phyloP scores from a whole-genome alignment of 495 filamentous ascomycete species.

The Aspergillus kassunensis region DNA sequence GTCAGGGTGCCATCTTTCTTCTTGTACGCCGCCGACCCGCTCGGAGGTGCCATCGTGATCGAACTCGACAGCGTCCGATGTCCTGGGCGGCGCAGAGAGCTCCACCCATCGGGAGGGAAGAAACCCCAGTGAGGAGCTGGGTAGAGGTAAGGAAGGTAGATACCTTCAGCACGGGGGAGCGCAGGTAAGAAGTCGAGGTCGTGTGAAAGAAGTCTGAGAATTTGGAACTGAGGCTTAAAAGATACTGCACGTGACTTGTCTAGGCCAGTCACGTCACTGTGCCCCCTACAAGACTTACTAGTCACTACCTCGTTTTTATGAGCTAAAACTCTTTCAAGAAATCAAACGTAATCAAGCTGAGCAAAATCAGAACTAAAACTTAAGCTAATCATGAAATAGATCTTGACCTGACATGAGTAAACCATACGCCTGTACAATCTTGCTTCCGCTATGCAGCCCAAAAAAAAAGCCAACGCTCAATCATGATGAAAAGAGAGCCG shows the following conservation, averaged over 20 bases:
- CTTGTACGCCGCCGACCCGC: slow-evolving; percentile 78
- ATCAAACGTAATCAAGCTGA: neutral
- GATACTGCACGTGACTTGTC: slow-evolving; percentile 6
- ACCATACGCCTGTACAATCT: slow-evolving; percentile 17
- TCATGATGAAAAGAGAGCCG: slow-evolving; percentile 5
- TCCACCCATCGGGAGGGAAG: slow-evolving; percentile 43
- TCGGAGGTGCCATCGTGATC: slow-evolving; percentile 53
- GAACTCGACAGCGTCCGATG: slow-evolving; percentile 43
- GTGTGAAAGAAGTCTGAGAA: slow-evolving; percentile 9
- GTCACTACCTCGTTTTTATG: too few relatives aligned
- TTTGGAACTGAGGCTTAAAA: slow-evolving; percentile 2
- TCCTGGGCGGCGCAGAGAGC: slow-evolving; percentile 32
- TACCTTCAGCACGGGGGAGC: slow-evolving; percentile 19
- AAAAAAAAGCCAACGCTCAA: slow-evolving; percentile 12
- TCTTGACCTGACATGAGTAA: slow-evolving; percentile 8
- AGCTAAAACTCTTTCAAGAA: too few relatives aligned
- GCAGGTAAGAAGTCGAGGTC: slow-evolving; percentile 12
- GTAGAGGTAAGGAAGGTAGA: slow-evolving; percentile 20
- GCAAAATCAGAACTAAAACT: neutral
- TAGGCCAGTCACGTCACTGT: neutral
- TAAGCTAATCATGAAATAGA: slow-evolving; percentile 12
- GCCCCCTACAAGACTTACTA: too few relatives aligned
- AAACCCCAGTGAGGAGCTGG: slow-evolving; percentile 21
- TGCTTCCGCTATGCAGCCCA: slow-evolving; percentile 29
- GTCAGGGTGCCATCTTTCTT: slow-evolving; percentile 90